Evolutionary conservation across 371 early-diverging fungal species (phyloP).

Genomic region (Gilbertella persicaria): DNA sequence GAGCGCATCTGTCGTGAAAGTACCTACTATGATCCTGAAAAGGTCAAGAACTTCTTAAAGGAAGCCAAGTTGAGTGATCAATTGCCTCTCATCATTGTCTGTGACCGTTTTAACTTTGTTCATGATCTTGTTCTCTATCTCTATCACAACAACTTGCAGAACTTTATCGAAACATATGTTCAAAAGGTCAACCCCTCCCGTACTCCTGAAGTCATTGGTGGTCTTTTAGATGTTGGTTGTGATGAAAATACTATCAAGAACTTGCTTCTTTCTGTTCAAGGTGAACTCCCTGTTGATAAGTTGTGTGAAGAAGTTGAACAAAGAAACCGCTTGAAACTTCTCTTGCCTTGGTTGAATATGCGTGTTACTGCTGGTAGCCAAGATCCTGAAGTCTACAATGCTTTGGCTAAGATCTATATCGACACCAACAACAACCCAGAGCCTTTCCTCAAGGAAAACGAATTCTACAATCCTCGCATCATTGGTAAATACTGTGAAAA

Average conservation of each 20-base stretch:
- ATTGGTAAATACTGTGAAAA: slow-evolving; percentile 98
- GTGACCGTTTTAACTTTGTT: slow-evolving; percentile 95
- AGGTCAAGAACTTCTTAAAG: slow-evolving; percentile 97
- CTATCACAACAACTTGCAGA: slow-evolving; percentile 89
- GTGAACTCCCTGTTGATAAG: slow-evolving; percentile 80
- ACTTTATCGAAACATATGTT: slow-evolving; percentile 97
- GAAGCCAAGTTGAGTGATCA: slow-evolving; percentile 95
- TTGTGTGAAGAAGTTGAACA: slow-evolving; percentile 94
- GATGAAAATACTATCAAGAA: slow-evolving; percentile 93
- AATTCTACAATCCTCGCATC: slow-evolving; percentile 84
- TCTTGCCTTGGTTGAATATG: slow-evolving; percentile 91
- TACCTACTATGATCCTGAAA: slow-evolving; percentile 94
- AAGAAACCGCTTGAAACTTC: slow-evolving; percentile 94
- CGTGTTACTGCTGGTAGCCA: slow-evolving; percentile 84
- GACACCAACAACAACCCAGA: slow-evolving; percentile 98
- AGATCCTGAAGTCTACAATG: slow-evolving; percentile 92
- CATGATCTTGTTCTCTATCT: slow-evolving; percentile 95
- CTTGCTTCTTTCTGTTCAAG: slow-evolving; percentile 78
- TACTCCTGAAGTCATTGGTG: slow-evolving; percentile 95
- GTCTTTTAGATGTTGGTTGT: slow-evolving; percentile 97
- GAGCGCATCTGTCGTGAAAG: slow-evolving; percentile 97
- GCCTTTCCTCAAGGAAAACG: slow-evolving; percentile 91
- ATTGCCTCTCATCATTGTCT: slow-evolving; percentile 96
- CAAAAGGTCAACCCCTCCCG: slow-evolving; percentile 95
- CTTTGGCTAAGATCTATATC: slow-evolving; percentile 97